Conservation (phyloP, 441 rosid species). For the Gossypium schwendimanii region DNA sequence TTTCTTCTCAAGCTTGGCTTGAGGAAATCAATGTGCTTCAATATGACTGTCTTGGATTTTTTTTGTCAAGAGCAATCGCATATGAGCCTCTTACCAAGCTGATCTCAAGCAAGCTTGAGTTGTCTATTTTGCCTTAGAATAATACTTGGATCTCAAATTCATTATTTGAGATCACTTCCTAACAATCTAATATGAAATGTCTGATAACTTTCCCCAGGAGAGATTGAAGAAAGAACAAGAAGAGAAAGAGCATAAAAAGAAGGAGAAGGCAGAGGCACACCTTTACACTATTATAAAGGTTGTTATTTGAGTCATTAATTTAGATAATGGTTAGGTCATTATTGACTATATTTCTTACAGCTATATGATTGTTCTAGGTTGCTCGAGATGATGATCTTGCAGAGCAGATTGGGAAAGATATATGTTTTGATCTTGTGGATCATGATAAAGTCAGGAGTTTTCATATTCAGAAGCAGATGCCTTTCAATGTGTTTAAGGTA, state of each 20-base stretch:
- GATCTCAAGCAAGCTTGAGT: neutral
- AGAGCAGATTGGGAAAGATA: slow-evolving; percentile 40
- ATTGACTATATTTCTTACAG: neutral
- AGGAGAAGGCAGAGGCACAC: slow-evolving; percentile 44
- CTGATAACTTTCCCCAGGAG: slow-evolving; percentile 11
- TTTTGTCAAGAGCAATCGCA: slow-evolving; percentile 10
- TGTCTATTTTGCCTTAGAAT: neutral
- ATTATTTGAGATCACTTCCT: neutral
- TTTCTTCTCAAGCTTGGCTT: slow-evolving; percentile 9
- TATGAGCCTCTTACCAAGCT: slow-evolving; percentile 2
- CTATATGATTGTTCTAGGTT: slow-evolving; percentile 26
- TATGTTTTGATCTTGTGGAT: slow-evolving; percentile 45
- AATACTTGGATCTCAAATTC: neutral
- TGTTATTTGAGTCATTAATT: neutral
- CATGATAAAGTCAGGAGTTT: slow-evolving; percentile 44
- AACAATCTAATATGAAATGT: neutral
- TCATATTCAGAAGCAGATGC: slow-evolving; percentile 37
- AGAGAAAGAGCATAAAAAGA: slow-evolving; percentile 40
- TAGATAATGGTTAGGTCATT: neutral
- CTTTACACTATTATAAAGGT: slow-evolving; percentile 48
- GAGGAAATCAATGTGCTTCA: slow-evolving; percentile 11
- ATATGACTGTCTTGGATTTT: neutral
- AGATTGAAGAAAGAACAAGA: slow-evolving; percentile 51
- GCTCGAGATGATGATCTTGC: slow-evolving; percentile 42
- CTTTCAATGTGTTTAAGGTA: slow-evolving; percentile 41